Evolutionary conservation across 1,284 basidiomycete species (phyloP), one percentile per base, ranked within the genome.

Genomic region (Cystobasidium pallidum): DNA sequence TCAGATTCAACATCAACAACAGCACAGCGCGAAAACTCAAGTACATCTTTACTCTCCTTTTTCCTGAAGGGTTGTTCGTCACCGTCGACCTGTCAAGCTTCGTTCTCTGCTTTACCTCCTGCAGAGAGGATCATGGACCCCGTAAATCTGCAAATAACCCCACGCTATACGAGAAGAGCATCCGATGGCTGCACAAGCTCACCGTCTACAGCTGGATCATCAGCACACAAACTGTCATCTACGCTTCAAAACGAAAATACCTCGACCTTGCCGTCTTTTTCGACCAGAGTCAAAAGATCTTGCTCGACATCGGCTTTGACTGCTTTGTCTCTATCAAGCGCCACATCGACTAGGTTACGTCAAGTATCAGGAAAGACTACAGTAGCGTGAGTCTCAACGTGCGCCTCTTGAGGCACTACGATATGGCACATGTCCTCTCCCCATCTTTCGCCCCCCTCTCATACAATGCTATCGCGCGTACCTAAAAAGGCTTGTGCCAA

Each of bases 281-380:
- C 58, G 3, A 52, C 55, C 26, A 36, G 55, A 47, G 67, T 70
- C 4, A 49, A 57, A 21, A 57, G 67, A 30, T 70, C 67, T 2
- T 58, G 67, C 45, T 70, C 67, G 19, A 70, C 67, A 34, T 70
- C 67, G 41, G 67, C 67, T 26, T 24, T 70, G 8, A 62, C 67
- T 24, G 39, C 55, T 24, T 47, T 70, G 13, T 59, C 41, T n/a
- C 30, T 34, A 17, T 57, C 47, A 21, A 49, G 43, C 24, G 21
- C 62, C n/a, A 21, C 43, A 32, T 49, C 43, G 7, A 7, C 21
- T 51, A 36, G 62, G 10, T 10, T 17, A 41, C 62, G 62, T 10
- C 62, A 51, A 21, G 34, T 34, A 49, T 32, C 47, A 51, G 62
- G 45, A 49, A 49, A 51, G n/a, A 28, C 62, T 21, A 30, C 32